These are phyloP conservation scores for Xylariaceae sp. DNA, from an alignment of 2,329 filamentous ascomycete genomes.

Conservation along the genomic window DNA sequence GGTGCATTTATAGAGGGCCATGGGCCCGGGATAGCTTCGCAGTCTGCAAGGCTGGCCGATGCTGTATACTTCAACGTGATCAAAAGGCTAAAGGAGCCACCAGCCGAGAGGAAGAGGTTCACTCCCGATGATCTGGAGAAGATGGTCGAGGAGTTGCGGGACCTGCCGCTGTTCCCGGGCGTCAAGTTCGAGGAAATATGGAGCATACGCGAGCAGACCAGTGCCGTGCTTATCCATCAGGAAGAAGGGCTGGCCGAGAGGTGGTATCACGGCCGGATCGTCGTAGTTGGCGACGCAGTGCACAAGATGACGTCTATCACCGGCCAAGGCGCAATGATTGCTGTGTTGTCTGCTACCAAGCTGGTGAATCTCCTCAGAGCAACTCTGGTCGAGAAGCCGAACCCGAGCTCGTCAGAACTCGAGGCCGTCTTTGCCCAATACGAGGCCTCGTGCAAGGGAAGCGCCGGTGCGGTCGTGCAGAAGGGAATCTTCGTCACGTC, in stretches of 20 bases:
- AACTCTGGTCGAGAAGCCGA: slow-evolving; percentile 5
- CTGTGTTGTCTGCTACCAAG: slow-evolving; percentile 9
- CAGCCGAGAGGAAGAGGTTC: slow-evolving; percentile 8
- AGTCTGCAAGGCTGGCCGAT: slow-evolving; percentile 7
- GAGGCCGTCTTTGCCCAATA: slow-evolving; percentile 16
- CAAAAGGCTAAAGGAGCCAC: slow-evolving; percentile 6
- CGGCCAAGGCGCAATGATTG: slow-evolving; percentile 16
- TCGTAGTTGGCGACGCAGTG: slow-evolving; percentile 34
- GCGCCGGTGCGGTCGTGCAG: neutral
- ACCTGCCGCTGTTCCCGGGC: slow-evolving; percentile 15
- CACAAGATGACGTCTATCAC: slow-evolving; percentile 24
- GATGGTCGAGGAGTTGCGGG: slow-evolving; percentile 10
- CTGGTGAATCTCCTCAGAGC: slow-evolving; percentile 17
- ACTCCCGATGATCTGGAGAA: slow-evolving; percentile 12
- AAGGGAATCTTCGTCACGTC: neutral
- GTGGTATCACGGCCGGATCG: slow-evolving; percentile 28
- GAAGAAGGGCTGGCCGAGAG: slow-evolving; percentile 19
- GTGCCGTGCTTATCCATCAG: slow-evolving; percentile 9
- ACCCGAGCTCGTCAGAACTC: slow-evolving; percentile 5
- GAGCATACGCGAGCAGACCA: slow-evolving; percentile 6
- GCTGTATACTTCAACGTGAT: slow-evolving; percentile 12
- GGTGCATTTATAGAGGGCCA: slow-evolving; percentile 15
- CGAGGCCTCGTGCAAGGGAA: slow-evolving; percentile 5
- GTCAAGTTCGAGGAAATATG: slow-evolving; percentile 20
- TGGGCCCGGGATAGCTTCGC: slow-evolving; percentile 12